Evolutionary conservation across 2,329 filamentous ascomycete genomes (phyloP).

Genomic region (Lachnellula willkommii): DNA sequence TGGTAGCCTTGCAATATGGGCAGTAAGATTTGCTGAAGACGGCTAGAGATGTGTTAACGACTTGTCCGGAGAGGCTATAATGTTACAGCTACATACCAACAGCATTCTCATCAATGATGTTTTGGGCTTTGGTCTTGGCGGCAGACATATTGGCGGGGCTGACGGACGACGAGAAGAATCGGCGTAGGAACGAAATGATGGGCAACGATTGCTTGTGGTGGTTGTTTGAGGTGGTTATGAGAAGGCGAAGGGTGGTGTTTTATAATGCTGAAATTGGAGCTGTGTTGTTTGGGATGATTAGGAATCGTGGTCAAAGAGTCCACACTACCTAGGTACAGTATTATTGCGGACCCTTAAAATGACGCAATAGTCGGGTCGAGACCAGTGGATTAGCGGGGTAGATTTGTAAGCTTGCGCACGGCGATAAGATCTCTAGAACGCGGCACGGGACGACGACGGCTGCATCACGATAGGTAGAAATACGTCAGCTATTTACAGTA

Average conservation of each 20-base stretch:
- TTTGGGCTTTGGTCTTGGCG: conserved; percentile 76
- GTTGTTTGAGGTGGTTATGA: background rate
- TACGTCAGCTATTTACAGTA: no score
- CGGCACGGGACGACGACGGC: no score
- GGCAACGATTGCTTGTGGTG: conserved; percentile 20
- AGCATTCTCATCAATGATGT: conserved; percentile 81
- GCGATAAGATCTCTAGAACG: no score
- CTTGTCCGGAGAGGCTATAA: background rate
- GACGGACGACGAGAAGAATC: conserved; percentile 60
- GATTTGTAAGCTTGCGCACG: no score
- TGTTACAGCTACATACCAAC: conserved; percentile 57
- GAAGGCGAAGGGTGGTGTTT: background rate
- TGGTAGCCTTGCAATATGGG: conserved; percentile 81
- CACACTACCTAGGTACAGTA: no score
- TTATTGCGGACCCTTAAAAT: no score
- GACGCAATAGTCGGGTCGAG: no score
- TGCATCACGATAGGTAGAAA: no score
- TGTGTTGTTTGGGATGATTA: background rate
- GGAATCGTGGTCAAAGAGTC: no score
- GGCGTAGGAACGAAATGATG: conserved; percentile 62
- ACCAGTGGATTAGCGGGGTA: no score
- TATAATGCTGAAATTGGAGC: background rate
- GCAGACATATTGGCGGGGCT: conserved; percentile 69
- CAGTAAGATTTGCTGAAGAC: conserved; percentile 98
- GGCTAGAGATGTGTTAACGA: conserved; percentile 43